Percentiles rank a stretch among this genome's conserved stretches.
phyloP scores from a whole-genome alignment of 2,329 filamentous ascomycete genomes.

The Bimuria novae-zelandiae region DNA sequence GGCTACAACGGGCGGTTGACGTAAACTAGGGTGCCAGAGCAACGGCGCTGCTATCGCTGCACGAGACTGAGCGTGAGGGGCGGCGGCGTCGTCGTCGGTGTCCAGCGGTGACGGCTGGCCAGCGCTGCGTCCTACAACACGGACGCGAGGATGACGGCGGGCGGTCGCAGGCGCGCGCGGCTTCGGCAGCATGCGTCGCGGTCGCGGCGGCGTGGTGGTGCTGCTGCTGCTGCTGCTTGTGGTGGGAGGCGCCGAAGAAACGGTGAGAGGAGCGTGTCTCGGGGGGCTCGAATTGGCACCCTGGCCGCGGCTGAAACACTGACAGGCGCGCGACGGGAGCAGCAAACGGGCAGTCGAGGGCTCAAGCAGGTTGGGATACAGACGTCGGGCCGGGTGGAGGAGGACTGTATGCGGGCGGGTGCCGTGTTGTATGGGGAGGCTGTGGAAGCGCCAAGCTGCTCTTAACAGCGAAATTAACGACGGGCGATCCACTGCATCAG shows the following conservation, averaged over 20 bases:
- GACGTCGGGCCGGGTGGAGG: constrained; percentile 4
- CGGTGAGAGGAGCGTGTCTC: constrained; percentile 11
- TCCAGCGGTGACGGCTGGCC: constrained; percentile 12
- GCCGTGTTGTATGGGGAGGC: constrained; percentile 5
- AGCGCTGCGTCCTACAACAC: constrained; percentile 1
- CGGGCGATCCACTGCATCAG: neutral
- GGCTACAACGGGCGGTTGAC: neutral
- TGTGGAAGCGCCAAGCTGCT: constrained; percentile 3
- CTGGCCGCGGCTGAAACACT: constrained; percentile 35
- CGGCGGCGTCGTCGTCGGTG: constrained; percentile 9
- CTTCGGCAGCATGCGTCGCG: constrained; percentile 23
- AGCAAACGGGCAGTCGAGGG: neutral
- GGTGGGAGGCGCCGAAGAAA: constrained; percentile 16
- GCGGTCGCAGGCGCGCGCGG: constrained; percentile 10
- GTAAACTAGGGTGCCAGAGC: constrained; percentile 3
- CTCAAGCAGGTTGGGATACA: neutral
- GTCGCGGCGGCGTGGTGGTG: constrained; percentile 7
- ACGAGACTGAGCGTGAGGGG: constrained; percentile 2
- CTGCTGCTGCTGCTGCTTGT: neutral
- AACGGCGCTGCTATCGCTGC: neutral
- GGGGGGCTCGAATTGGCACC: constrained; percentile 23
- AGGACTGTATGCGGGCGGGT: constrained; percentile 3
- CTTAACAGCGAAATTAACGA: constrained; percentile 4
- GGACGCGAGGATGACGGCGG: neutral
- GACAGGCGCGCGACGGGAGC: constrained; percentile 14